Percentiles rank a stretch among this genome's conserved stretches.
Evolutionary conservation across 345 rosid species (phyloP).

Genomic region (Melaleuca quinquenervia): DNA sequence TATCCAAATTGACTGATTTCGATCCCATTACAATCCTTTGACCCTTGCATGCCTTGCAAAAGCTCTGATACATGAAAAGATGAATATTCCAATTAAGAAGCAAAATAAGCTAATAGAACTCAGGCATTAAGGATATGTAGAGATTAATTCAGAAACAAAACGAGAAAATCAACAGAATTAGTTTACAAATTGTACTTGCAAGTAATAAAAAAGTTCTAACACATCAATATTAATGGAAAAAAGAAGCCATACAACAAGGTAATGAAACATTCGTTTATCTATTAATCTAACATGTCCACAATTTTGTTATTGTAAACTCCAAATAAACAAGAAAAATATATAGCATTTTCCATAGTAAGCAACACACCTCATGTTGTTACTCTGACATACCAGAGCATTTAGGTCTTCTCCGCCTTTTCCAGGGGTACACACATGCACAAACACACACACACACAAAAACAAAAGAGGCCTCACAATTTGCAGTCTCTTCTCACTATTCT

Average conservation of each 20-base stretch:
- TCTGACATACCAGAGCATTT: neutral
- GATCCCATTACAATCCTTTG: conserved; percentile 62
- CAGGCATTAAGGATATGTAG: neutral
- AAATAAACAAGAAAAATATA: neutral
- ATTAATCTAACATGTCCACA: neutral
- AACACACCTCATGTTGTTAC: neutral
- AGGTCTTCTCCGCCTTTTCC: neutral
- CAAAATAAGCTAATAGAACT: neutral
- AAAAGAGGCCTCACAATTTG: neutral
- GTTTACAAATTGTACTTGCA: neutral
- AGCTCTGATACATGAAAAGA: conserved; percentile 33
- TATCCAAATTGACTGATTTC: conserved; percentile 74
- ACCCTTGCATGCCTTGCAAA: conserved; percentile 90
- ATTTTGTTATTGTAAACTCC: neutral
- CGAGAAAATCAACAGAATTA: neutral
- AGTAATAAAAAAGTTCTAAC: neutral
- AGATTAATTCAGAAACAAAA: neutral
- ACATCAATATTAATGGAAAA: neutral
- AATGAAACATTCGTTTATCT: neutral
- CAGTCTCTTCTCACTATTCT: neutral
- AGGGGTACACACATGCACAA: neutral
- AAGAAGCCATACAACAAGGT: neutral
- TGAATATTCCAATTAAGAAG: neutral
- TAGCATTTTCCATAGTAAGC: neutral
- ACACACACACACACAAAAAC: neutral